Base-by-base conservation (phyloP, 495 filamentous ascomycete genomes). In the Penicillium chermesinum region DNA sequence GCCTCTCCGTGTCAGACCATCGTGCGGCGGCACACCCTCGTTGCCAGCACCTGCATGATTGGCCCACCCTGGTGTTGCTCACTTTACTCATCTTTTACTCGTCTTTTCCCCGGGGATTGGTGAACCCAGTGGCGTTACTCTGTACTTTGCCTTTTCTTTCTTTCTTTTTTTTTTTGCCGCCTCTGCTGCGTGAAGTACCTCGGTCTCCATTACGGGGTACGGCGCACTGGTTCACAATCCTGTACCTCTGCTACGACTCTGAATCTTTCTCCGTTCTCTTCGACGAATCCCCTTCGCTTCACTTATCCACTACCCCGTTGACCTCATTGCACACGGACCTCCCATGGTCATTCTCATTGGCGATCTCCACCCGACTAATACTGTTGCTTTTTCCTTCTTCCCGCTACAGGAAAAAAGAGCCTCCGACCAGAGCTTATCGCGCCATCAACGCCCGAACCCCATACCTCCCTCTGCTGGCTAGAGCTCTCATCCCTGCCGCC, bases 1-100 rank as follows among this genome's bases (percentile, higher is more conserved):
- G 44, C 50, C 51, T 60, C 46, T 42, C 52, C 60, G 49, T 58
- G 52, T 70, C 65, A 70, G 65, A 58, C 63, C 67, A 69, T 69
- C 61, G 63, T 66, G 54, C 56, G 44, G 57, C 55, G 48, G 60
- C 59, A 62, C 59, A 66, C 61, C 53, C 35, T 52, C 48, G 51
- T 55, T 46, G 34, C 61, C 57, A 46, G 49, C 62, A 48, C 58
- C 63, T 62, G 65, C 57, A 66, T 67, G 57, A 59, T 63, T 61
- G 60, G 60, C 48, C 57, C 52, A 55, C 46, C 35, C 41, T 64
- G 56, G 50, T 52, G 35, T 49, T 58, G 50, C 55, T 61, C 44
- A 44, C 27, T 38, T n/a, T n/a, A n/a, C n/a, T n/a, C n/a, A n/a
- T n/a, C n/a, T n/a, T 52, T 44, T 47, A 42, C 38, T 47, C 55